Base-by-base conservation (phyloP, 2,329 filamentous ascomycete genomes). In the Cadophora sp. region DNA sequence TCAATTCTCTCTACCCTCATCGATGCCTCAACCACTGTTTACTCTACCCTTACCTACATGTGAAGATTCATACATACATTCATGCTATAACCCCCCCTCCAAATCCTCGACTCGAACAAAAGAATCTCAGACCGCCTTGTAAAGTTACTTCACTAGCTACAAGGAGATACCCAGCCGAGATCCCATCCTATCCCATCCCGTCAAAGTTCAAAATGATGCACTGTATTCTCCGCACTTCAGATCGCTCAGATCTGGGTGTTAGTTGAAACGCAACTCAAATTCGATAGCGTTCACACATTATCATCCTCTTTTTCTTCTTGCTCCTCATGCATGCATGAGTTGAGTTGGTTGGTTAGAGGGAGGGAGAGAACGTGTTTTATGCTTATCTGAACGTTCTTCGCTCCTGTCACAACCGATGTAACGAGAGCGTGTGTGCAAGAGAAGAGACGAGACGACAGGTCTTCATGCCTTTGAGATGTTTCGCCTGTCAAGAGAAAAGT, bases 401-500 rank as follows among this genome's bases (percentile, higher is more conserved):
- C 4, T 48, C 20, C 20, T 58, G 53, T 58, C 53, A 58, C 53
- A 58, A 13, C 2, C 6, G 33, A 41, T n/a, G 51, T 56, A 39
- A 39, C 30, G 51, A 56, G 51, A 56, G 51, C 33, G 27, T 39
- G 51, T n/a, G 27, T 39, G 20, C 30, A 24, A 9, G 20, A 16
- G n/a, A n/a, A n/a, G n/a, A n/a, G n/a, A 58, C 43, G 27, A 59
- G 56, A 59, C 56, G 56, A 47, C 27, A 47, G 22, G 41, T 59
- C 22, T 47, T 59, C 41, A 59, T 59, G 43, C 56, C 56, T 30
- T 59, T 45, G 39, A 47, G 14, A 30, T 30, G 41, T 45, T 59
- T 59, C 7, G 14, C 56, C 56, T 59, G 56, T 59, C 56, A 59
- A 41, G 16, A 16, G 14, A 41, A 20, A 24, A 22, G 56, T 59